phyloP scores from a whole-genome alignment of 139 green algal species.

The Coelastrella sp. region DNA sequence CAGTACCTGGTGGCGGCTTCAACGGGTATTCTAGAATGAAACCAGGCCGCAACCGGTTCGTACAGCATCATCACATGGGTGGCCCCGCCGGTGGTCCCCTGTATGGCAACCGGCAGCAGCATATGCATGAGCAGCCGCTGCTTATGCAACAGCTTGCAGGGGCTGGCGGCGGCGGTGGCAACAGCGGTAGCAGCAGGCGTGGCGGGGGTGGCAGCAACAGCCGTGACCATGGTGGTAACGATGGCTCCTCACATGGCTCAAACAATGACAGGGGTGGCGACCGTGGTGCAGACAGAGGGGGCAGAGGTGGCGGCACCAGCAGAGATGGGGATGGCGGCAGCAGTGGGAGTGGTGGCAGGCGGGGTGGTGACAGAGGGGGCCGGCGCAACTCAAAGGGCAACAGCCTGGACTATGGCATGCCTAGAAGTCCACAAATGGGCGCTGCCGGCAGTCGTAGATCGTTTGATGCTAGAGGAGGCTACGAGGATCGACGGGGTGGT shows the following conservation, averaged over 20 bases:
- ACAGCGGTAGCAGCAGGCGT: neutral
- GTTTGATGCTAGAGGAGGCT: constrained; percentile 22
- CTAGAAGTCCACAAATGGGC: constrained; percentile 15
- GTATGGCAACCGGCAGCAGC: neutral
- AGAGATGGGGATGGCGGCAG: neutral
- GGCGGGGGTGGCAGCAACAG: neutral
- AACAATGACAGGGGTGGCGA: neutral
- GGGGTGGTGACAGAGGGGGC: constrained; percentile 17
- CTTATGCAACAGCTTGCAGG: constrained; percentile 8
- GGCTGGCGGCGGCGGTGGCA: neutral
- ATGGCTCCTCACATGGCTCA: neutral
- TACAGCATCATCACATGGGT: constrained; percentile 11
- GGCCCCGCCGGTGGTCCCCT: neutral
- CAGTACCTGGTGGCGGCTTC: constrained; percentile 12
- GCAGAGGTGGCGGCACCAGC: neutral
- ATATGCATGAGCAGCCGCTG: constrained; percentile 18
- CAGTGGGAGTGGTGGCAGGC: neutral
- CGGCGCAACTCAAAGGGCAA: constrained; percentile 1
- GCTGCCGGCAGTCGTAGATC: neutral
- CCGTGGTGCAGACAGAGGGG: neutral
- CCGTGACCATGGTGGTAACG: neutral
- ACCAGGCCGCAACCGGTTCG: neutral
- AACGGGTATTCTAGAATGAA: neutral
- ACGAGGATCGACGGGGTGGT: neutral
- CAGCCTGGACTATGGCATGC: neutral